Base-by-base conservation (phyloP, 352 stramenopile genomes). In the Phytophthora foliorum region DNA sequence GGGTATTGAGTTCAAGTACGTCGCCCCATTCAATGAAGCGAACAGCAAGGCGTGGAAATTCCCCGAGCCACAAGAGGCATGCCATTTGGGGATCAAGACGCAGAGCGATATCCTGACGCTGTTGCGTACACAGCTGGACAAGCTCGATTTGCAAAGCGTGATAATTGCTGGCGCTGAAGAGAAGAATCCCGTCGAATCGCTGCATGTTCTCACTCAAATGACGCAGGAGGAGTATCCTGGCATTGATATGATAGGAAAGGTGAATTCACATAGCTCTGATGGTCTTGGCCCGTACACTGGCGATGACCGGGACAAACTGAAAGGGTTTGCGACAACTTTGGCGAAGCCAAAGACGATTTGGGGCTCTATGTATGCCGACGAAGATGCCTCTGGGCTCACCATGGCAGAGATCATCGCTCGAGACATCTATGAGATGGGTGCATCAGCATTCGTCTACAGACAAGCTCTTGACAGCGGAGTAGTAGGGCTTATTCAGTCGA, bases 21-120 rank as follows among this genome's bases (percentile, higher is more conserved):
- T 86, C 21, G 73, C 78, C 25, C 75, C 69, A 1, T 88, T 85
- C 67, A 86, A 84, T 24, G 75, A 86, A 58, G 72, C 75, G 0
- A 84, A 69, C 53, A 62, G 66, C 21, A 73, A 56, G 21, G 76
- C 61, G 62, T 84, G 77, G 79, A 45, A 42, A 13, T 86, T 74
- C 62, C 75, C 80, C 1, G 68, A 67, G 8, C 70, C 31, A 4
- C 80, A 88, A 31, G 80, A 88, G 34, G 75, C 69, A 2, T 84
- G 77, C 42, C 77, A 88, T 51, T 73, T 86, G 19, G 55, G 36
- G 5, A 50, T 84, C 17, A 51, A 68, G n/a, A 75, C 57, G 16
- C 77, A 86, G 38, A 75, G 70, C 32, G 39, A 54, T 0, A 67
- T 84, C 19, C 29, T 84, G n/a, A 32, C 52, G n/a, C 48, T 73